Base-by-base conservation (phyloP, 257 asterid species). In the Solanum boliviense region DNA sequence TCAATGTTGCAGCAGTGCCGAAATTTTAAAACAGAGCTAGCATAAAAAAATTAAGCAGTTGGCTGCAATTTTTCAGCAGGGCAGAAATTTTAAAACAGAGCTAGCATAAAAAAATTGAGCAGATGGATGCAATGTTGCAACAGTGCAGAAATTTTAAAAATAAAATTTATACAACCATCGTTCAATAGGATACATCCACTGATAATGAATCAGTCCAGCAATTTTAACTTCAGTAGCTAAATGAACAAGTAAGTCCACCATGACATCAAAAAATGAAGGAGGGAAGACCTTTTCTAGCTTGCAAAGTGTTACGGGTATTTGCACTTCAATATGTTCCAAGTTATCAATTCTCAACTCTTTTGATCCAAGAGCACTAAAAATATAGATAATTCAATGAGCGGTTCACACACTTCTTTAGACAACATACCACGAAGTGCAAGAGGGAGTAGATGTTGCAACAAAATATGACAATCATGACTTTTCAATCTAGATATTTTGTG, bases 1-100 rank as follows among this genome's bases (percentile, higher is more conserved):
- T 0, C 9, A 15, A 5, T 48, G 8, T 48, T 15, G 9, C 8
- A 16, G 9, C 0, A 52, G 23, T 16, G 23, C 3, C 1, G 0
- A 52, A 16, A 52, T 52, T 16, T 52, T 52, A 5, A 16, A 52
- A 16, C 3, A 52, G 9, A 15, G 60, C 21, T 15, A 52, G 60
- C 23, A 52, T 52, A 48, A 15, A 16, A 6, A 16, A 5, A 52
- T 52, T 52, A 23, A 5, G 23, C 3, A 52, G 60, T 0, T 52
- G 9, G 23, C 60, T 2, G 3, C 9, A 52, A 52, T 52, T 7
- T 48, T 48, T 3, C 23, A 48, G 5, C 0, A 48, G 23, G 15
- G 9, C 60, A 5, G 3, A 48, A 48, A 48, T 48, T 48, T 48
- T 48, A 48, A 48, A 48, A 48, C 9, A 52, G 9, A 16, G 23